Evolutionary conservation across 2,329 filamentous ascomycete species (phyloP).

Genomic region (Tolypocladium cylindrosporum): DNA sequence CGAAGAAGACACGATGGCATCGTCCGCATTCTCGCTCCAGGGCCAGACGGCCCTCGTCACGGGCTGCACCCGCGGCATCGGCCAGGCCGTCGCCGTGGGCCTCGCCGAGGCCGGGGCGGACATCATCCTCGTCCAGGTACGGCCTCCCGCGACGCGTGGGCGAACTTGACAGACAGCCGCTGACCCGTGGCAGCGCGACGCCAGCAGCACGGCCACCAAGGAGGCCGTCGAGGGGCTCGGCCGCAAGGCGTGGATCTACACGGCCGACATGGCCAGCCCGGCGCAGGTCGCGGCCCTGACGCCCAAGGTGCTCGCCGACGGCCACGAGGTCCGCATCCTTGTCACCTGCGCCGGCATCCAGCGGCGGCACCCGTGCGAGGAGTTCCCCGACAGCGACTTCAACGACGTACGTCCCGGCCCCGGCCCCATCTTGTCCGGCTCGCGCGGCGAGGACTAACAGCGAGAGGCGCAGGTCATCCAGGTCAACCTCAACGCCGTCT

Average conservation of each 20-base stretch:
- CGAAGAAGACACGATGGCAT: neutral
- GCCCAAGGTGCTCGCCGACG: constrained; percentile 50
- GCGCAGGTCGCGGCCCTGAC: constrained; percentile 50
- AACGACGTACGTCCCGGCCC: constrained; percentile 38
- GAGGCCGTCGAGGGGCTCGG: constrained; percentile 53
- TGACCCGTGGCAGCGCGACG: constrained; percentile 26
- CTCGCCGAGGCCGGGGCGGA: constrained; percentile 51
- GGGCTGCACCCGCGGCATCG: constrained; percentile 48
- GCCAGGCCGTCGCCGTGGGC: constrained; percentile 44
- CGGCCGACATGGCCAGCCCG: constrained; percentile 56
- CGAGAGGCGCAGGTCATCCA: constrained; percentile 52
- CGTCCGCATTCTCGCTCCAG: constrained; percentile 40
- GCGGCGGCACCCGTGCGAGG: constrained; percentile 61
- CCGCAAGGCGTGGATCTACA: constrained; percentile 58
- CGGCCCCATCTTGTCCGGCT: neutral
- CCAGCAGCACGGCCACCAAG: constrained; percentile 40
- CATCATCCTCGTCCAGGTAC: constrained; percentile 43
- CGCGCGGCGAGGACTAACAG: neutral
- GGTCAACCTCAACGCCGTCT: constrained; percentile 77
- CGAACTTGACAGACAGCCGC: neutral
- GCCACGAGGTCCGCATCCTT: constrained; percentile 62
- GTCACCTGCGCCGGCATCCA: constrained; percentile 86
- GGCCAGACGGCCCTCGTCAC: constrained; percentile 49
- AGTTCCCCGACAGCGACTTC: constrained; percentile 71
- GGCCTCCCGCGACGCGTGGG: neutral